phyloP scores from a whole-genome alignment of 768 basidiomycete genomes.

The Sporobolomyces phaffii region DNA sequence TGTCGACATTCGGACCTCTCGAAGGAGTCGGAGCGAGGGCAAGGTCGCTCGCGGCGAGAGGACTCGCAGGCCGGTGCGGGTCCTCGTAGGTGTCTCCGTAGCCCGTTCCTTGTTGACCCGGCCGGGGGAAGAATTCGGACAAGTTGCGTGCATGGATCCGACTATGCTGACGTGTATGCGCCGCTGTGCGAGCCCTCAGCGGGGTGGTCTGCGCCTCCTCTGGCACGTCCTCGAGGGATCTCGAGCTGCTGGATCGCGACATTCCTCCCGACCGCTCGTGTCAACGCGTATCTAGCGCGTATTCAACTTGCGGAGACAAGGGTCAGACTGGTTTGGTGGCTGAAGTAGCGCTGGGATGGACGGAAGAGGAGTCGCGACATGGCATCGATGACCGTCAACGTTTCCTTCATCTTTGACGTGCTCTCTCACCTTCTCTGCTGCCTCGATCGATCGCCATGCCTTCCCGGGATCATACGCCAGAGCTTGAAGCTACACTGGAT shows the following conservation, averaged over 20 bases:
- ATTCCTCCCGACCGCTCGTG: background rate
- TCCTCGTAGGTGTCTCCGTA: constrained; percentile 31
- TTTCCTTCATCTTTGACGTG: too few relatives aligned
- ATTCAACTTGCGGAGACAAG: too few relatives aligned
- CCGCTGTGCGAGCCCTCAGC: background rate
- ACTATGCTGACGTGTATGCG: constrained; percentile 38
- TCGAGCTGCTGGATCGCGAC: background rate
- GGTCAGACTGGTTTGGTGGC: too few relatives aligned
- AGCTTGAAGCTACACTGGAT: background rate
- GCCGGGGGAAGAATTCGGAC: constrained; percentile 43
- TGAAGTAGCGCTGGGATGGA: too few relatives aligned
- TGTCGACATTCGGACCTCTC: background rate
- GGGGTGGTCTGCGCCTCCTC: constrained; percentile 3
- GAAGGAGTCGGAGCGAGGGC: constrained; percentile 2
- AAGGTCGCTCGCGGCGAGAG: constrained; percentile 3
- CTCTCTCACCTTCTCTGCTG: background rate
- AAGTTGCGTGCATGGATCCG: constrained; percentile 43
- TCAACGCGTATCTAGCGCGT: too few relatives aligned
- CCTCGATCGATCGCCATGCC: background rate
- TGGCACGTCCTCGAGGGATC: background rate
- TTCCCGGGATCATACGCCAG: background rate
- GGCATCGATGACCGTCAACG: too few relatives aligned
- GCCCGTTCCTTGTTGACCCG: constrained; percentile 28
- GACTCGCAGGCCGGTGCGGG: background rate
- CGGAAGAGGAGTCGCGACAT: too few relatives aligned